Base-by-base conservation (phyloP, 2,329 filamentous ascomycete species). In the Scytalidium sp. region DNA sequence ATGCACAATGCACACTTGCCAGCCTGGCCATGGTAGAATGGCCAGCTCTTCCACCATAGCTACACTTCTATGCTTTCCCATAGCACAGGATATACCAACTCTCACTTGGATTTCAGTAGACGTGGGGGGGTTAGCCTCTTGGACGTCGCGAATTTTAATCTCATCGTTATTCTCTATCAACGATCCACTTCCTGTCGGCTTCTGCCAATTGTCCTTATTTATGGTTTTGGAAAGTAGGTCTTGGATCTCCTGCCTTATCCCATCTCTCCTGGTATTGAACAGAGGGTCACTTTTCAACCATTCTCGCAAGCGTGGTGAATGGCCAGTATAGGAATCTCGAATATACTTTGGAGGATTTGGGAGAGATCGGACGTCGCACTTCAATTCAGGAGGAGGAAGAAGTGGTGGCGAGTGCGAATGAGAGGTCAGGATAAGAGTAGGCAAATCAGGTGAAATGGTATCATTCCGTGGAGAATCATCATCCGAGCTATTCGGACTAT, bases 21-120 rank as follows among this genome's bases (percentile, higher is more conserved):
- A 58, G 5, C 50, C 56, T 20, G 52, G 50, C 55, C 53, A 59
- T 10, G 49, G n/a, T 29, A 56, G 45, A 22, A 43, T 51, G 2
- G 51, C 50, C 7, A 57, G 46, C 8, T 45, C 48, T 42, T 59
- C 55, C 7, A 53, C 56, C 46, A 59, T 53, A 8, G 54, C 52
- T n/a, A 56, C 54, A 48, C 56, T 59, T 43, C 56, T 50, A 43
- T 59, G 56, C 40, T 50, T 44, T 21, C 53, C 56, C 53, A 57
- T 57, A 9, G 45, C 50, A 46, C 53, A 59, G 10, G 36, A 52
- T 5, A 59, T 47, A 17, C 54, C 50, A 3, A 59, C 51, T 43
- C 52, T 25, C n/a, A 59, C 21, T 29, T 49, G 50, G 10, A 15
- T 19, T 7, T 46, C 27, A 39, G 32, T n/a, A 36, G 7, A 15